A percentile compares a stretch with the other conserved stretches of the same genome.
These are phyloP conservation scores for Neonothopanus nambi DNA, from an alignment of 1,284 basidiomycete species.

Conservation along the genomic window DNA sequence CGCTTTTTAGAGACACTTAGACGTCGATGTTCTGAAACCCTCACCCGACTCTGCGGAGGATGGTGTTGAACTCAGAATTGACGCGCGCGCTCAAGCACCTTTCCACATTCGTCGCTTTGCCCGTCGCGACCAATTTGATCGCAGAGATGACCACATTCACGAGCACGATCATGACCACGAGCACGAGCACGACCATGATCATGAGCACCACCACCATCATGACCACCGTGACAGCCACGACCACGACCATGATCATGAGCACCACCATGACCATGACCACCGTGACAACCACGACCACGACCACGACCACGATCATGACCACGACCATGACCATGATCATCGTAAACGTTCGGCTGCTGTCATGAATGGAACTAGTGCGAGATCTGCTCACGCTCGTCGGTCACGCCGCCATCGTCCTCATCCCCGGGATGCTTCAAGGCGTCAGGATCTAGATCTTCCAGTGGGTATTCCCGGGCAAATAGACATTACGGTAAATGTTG, in stretches of 20 bases:
- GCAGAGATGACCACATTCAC: conserved; percentile 21
- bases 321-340: background rate
- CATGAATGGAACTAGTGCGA: no score
- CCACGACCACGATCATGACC: conserved; percentile 13
- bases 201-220: conserved; percentile 1
- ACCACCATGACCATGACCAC: conserved; percentile 19
- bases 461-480: background rate
- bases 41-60: background rate
- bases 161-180: conserved; percentile 17
- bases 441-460: no score
- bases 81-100: background rate
- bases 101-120: conserved; percentile 6
- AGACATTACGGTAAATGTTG: conserved; percentile 1
- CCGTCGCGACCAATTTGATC: conserved; percentile 7
- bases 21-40: background rate
- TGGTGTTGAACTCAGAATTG: background rate
- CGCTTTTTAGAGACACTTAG: background rate
- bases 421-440: background rate
- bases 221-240: conserved; percentile 9
- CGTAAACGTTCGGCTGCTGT: background rate
- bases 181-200: conserved; percentile 24
- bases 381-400: background rate
- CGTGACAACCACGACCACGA: conserved; percentile 8
- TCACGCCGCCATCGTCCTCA: conserved; percentile 4
- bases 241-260: conserved; percentile 16